Base-by-base conservation (phyloP, 768 basidiomycete species). In the Collybia sordida region DNA sequence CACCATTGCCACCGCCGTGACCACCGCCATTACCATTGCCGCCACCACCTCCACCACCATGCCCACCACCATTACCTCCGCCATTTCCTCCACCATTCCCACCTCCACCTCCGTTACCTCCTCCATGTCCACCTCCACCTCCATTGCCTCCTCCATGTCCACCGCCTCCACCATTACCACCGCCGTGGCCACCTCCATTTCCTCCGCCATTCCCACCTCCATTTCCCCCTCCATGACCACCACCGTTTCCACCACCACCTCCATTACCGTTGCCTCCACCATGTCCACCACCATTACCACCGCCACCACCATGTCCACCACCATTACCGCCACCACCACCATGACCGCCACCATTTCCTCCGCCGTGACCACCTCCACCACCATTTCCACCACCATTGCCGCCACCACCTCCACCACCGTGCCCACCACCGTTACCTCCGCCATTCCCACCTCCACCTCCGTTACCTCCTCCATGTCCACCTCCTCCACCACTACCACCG, bases 341-440 rank as follows among this genome's bases (percentile, higher is more conserved):
- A 22, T 22, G 31, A 14, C 31, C 46, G 41, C 9, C 9, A 31
- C 31, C 9, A 14, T 31, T 31, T 3, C 11, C 11, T 4, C 31
- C 9, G 3, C 31, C 31, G 14, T 7, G 31, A 31, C 31, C 31
- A 12, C 31, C 3, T 4, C 11, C 11, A 31, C 4, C 4, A 6
- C 31, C 9, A 31, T 11, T 11, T 5, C 59, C 63, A 40, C 42
- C 48, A 45, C 46, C 50, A 22, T 37, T 24, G 42, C 41, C 46
- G 51, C 27, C 27, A 27, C 59, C 63, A 40, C 42, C 48, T 48
- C 46, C 50, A 22, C 38, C 31, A 42, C 41, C 46, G 51, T 64
- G 60, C 31, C 70, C 66, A 18, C 69, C 65, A 53, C 63, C 61
- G 21, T 72, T 58, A 24, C 73, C 31, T 3, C 4, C 4, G 11